Conservation (phyloP, 2,329 filamentous ascomycete species). For the Botrytis sinoallii region DNA sequence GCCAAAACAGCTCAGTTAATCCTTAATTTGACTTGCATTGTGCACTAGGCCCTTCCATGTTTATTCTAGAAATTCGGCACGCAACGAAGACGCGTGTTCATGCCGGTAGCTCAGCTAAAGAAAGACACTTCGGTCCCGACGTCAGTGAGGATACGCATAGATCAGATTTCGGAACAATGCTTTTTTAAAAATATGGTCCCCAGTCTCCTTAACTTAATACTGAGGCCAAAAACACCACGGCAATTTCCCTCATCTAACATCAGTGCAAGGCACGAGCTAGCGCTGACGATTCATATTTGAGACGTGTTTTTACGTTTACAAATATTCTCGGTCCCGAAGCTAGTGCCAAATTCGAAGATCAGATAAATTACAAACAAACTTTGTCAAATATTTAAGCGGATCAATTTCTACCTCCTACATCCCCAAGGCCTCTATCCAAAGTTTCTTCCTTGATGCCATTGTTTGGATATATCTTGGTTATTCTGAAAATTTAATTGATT, state of each 20-base stretch:
- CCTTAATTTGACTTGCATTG: background rate
- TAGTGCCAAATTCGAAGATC: background rate
- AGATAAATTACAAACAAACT: background rate
- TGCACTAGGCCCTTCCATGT: background rate
- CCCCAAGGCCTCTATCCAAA: background rate
- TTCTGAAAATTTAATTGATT: background rate
- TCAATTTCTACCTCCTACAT: background rate
- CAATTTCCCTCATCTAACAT: background rate
- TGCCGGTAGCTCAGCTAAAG: background rate
- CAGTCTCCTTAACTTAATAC: background rate
- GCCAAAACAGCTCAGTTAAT: background rate
- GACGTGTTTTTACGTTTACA: background rate
- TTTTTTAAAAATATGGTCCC: background rate
- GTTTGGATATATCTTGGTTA: background rate
- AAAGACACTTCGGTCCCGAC: background rate
- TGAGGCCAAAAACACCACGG: background rate
- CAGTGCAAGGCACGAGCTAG: background rate
- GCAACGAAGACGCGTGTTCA: background rate
- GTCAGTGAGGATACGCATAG: background rate
- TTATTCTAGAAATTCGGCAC: background rate
- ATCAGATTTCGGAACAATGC: background rate
- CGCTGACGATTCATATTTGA: background rate
- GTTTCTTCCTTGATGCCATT: background rate
- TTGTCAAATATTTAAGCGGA: background rate
- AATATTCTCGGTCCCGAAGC: background rate